These are phyloP conservation scores for Phyllosticta citriasiana DNA, from an alignment of 2,329 filamentous ascomycete genomes.

Conservation along the genomic window DNA sequence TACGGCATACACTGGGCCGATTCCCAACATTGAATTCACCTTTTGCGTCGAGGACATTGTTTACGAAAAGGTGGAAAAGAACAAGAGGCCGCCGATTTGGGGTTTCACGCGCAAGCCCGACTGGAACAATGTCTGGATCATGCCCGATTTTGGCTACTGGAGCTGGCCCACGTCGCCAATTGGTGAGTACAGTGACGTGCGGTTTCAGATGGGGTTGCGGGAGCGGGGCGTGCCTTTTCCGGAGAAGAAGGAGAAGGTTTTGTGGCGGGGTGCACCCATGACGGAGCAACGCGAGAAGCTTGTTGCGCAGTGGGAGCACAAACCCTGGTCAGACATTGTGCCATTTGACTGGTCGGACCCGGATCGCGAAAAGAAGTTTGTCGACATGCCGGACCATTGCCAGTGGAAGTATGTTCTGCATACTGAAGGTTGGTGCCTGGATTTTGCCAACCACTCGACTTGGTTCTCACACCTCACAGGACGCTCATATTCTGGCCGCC, in stretches of 20 bases:
- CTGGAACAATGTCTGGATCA: constrained; percentile 13
- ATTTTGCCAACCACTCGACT: not conserved
- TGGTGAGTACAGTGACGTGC: constrained; percentile 13
- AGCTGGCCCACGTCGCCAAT: constrained; percentile 11
- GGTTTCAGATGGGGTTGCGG: constrained; percentile 9
- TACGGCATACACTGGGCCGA: constrained; percentile 36
- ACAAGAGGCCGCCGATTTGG: constrained; percentile 9
- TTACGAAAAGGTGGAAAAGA: constrained; percentile 10
- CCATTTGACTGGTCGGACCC: constrained; percentile 19
- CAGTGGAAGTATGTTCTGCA: constrained; percentile 15
- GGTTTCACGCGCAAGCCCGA: constrained; percentile 10
- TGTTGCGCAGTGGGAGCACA: constrained; percentile 15
- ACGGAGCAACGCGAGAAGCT: constrained; percentile 19
- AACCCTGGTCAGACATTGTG: constrained; percentile 22
- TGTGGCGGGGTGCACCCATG: constrained; percentile 25
- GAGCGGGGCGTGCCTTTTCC: constrained; percentile 12
- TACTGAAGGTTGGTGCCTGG: constrained; percentile 13
- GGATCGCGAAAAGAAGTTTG: constrained; percentile 3
- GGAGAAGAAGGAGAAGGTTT: constrained; percentile 18
- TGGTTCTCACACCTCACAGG: constrained; percentile 8
- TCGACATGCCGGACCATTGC: constrained; percentile 18
- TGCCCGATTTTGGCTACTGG: constrained; percentile 17
- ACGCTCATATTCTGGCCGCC: constrained; percentile 22
- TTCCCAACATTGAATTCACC: constrained; percentile 44
- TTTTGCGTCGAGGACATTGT: constrained; percentile 33